phyloP scores from a whole-genome alignment of 176 grass and related monocot genomes.

The Pontederia paniculata region DNA sequence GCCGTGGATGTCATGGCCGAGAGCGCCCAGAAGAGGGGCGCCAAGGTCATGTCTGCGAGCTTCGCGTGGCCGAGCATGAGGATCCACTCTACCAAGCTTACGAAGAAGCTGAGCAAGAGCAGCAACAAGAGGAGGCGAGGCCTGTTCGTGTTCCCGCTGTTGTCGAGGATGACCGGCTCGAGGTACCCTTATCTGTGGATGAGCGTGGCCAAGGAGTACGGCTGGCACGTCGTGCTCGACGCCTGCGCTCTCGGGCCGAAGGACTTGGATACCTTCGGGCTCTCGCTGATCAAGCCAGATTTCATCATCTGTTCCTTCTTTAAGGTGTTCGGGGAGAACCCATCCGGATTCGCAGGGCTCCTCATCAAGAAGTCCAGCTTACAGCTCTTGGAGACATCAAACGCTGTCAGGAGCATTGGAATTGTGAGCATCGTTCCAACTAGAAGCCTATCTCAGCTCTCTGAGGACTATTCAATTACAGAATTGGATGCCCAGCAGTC shows the following conservation, averaged over 20 bases:
- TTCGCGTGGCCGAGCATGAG: slow-evolving; percentile 84
- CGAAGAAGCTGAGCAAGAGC: slow-evolving; percentile 37
- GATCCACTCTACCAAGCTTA: slow-evolving; percentile 48
- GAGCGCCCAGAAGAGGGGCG: slow-evolving; percentile 44
- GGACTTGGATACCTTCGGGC: slow-evolving; percentile 77
- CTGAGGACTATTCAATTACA: slow-evolving; percentile 43
- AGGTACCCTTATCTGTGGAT: slow-evolving; percentile 94
- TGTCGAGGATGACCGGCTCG: slow-evolving; percentile 68
- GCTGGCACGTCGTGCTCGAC: slow-evolving; percentile 85
- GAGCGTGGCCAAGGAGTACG: slow-evolving; percentile 62
- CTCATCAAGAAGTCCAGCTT: slow-evolving; percentile 64
- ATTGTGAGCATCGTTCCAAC: slow-evolving; percentile 72
- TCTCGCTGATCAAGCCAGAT: slow-evolving; percentile 88
- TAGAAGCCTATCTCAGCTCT: slow-evolving; percentile 38
- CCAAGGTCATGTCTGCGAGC: slow-evolving; percentile 43
- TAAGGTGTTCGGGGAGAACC: slow-evolving; percentile 94
- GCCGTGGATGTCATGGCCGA: slow-evolving; percentile 42
- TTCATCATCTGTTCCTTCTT: slow-evolving; percentile 97
- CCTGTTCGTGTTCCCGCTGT: slow-evolving; percentile 76
- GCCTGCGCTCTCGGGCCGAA: slow-evolving; percentile 72
- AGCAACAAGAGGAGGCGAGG: slow-evolving; percentile 22
- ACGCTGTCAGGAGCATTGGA: slow-evolving; percentile 72
- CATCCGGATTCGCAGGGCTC: slow-evolving; percentile 77
- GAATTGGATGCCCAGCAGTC: slow-evolving; percentile 39
- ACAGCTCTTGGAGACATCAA: slow-evolving; percentile 52